phyloP scores from a whole-genome alignment of 2,329 filamentous ascomycete species.

The Coniochaeta sp. region DNA sequence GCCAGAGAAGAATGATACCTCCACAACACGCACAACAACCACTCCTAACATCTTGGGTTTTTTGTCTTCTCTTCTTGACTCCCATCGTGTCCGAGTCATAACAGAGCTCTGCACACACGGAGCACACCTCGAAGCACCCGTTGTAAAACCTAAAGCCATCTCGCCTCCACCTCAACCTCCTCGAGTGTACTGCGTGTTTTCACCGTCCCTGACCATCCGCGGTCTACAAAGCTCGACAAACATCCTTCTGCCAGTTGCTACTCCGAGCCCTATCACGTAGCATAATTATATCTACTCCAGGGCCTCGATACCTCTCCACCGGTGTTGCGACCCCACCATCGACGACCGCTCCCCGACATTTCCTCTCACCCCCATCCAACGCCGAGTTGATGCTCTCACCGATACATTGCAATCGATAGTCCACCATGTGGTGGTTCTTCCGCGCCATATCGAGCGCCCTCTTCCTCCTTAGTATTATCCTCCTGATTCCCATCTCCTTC shows the following conservation, averaged over 20 bases:
- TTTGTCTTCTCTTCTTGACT: neutral
- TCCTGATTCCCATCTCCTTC: constrained; percentile 94
- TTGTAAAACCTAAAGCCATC: neutral
- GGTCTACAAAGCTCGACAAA: neutral
- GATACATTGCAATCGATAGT: neutral
- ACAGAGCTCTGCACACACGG: neutral
- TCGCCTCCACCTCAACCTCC: neutral
- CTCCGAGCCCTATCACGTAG: neutral
- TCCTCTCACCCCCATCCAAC: neutral
- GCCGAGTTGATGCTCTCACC: neutral
- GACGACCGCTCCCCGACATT: neutral
- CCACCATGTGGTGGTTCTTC: constrained; percentile 71
- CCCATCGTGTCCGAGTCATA: neutral
- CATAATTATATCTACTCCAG: neutral
- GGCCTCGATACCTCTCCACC: neutral
- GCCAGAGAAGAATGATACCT: neutral
- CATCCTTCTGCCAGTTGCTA: neutral
- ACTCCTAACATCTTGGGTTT: neutral
- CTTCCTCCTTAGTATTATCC: constrained; percentile 87
- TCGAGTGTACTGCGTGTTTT: neutral
- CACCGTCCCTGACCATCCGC: neutral
- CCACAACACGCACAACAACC: neutral
- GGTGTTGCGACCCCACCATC: neutral
- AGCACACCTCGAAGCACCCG: neutral
- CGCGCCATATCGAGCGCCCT: constrained; percentile 70